Evolutionary conservation across 441 rosid genomes (phyloP), one percentile per base, ranked within the genome.

Genomic region (Manihot esculenta): DNA sequence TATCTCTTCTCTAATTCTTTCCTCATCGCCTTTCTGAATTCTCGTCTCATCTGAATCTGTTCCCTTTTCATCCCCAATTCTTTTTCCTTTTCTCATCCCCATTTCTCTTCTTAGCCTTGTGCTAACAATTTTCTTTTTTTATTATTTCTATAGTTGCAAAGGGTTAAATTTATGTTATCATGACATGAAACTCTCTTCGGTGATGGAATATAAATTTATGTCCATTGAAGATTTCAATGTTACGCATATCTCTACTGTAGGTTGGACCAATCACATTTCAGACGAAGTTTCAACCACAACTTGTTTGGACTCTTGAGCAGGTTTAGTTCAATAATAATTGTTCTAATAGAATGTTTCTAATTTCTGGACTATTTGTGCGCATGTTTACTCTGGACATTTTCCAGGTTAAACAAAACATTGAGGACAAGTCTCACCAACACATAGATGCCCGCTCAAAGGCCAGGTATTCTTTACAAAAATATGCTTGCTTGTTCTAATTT

Each of bases 281-380:
- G 76, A 89, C 95, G 5, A 93, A 84, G 72, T 91, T 89, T 75
- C 98, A 84, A 88, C 84, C 93, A 17, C 94, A 90, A 75, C 97
- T 93, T 82, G 82, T 88, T 72, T 90, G 96, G 97, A 82, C 85
- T 5, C 89, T 93, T 59, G 97, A 96, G 77, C 95, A 93, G 99
- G 99, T 89, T 74, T 61, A n/a, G 66, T 38, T 68, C 55, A 42
- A 17, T 38, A 10, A 15, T 48, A 23, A 18, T 15, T 62, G 11
- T 51, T 49, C 15, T 20, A 38, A 17, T 35, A 33, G 33, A 47
- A 48, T 35, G 38, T 41, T 49, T 62, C 41, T 62, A 38, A 10
- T 61, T 67, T 13, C 51, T 15, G 51, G 51, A 26, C 0, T 3
- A 67, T 15, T 47, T 35, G 13, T 33, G n/a, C 38, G 10, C n/a